phyloP scores from a whole-genome alignment of 2,329 filamentous ascomycete species.

The Apiospora kogelbergensis region DNA sequence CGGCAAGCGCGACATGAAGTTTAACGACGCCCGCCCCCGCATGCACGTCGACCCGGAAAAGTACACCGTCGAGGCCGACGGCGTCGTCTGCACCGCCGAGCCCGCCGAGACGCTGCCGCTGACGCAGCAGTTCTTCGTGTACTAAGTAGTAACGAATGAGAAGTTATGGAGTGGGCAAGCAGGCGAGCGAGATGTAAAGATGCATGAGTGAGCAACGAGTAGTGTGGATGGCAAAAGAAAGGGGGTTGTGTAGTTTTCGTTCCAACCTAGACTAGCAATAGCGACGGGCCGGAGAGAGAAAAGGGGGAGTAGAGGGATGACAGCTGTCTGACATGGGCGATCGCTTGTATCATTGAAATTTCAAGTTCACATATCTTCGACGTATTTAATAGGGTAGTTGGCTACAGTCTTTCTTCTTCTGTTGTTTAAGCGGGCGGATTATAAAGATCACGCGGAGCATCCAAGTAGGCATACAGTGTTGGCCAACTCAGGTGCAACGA shows the following conservation, averaged over 20 bases:
- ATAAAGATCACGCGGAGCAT: too few species aligned
- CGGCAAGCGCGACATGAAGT: conserved; percentile 86
- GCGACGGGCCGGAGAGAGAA: too few species aligned
- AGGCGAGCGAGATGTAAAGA: neutral
- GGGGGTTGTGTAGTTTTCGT: neutral
- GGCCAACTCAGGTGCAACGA: too few species aligned
- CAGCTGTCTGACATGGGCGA: too few species aligned
- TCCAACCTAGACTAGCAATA: too few species aligned
- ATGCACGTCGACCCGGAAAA: conserved; percentile 93
- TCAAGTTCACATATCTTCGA: neutral
- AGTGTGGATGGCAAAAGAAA: neutral
- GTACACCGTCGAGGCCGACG: conserved; percentile 86
- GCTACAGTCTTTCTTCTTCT: too few species aligned
- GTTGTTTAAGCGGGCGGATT: too few species aligned
- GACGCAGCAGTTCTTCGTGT: conserved; percentile 76
- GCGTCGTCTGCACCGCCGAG: conserved; percentile 69
- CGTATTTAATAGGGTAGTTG: neutral
- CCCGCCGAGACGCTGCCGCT: conserved; percentile 71
- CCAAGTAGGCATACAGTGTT: too few species aligned
- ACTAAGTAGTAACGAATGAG: too few species aligned
- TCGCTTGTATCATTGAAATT: neutral
- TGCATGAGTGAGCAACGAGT: too few species aligned
- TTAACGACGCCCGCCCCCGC: conserved; percentile 77
- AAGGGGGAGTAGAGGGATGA: too few species aligned
- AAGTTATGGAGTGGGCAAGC: neutral